Percentiles rank a stretch among this genome's conserved stretches.
Evolutionary conservation across 345 rosid genomes (phyloP).

Genomic region (Psidium friedrichsthalianum): DNA sequence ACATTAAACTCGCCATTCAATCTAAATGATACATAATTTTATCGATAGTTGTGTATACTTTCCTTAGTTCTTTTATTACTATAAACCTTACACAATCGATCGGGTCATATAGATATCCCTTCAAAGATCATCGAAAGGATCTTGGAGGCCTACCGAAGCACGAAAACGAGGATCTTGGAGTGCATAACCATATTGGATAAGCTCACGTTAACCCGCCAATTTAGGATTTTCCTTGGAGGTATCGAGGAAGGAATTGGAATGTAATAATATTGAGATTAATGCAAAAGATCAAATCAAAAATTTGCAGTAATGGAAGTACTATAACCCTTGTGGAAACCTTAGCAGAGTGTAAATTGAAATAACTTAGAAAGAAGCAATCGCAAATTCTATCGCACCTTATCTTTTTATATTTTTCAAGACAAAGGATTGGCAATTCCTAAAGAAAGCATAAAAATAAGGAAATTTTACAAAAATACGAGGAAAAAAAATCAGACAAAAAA

Average conservation of each 20-base stretch:
- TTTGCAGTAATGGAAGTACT: background rate
- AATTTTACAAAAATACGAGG: too few species aligned
- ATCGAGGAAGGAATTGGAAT: too few species aligned
- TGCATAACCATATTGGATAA: too few species aligned
- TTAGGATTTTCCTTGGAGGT: too few species aligned
- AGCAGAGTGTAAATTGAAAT: background rate
- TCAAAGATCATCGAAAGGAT: too few species aligned
- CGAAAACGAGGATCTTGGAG: background rate
- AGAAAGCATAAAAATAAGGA: background rate
- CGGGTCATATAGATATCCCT: background rate
- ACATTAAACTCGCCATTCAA: background rate
- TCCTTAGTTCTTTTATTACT: too few species aligned
- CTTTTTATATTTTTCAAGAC: rapidly evolving
- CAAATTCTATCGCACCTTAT: background rate
- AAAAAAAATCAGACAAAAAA: too few species aligned
- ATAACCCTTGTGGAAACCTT: background rate
- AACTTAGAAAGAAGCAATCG: rapidly evolving
- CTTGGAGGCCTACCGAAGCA: background rate
- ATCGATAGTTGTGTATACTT: background rate
- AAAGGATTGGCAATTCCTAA: rapidly evolving
- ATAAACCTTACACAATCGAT: too few species aligned
- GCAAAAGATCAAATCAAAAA: background rate
- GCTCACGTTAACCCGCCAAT: too few species aligned
- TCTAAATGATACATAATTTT: background rate
- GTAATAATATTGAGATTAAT: too few species aligned